Conservation (phyloP, 805 yeast genomes). For the Tetrapisispora namnaoensis region DNA sequence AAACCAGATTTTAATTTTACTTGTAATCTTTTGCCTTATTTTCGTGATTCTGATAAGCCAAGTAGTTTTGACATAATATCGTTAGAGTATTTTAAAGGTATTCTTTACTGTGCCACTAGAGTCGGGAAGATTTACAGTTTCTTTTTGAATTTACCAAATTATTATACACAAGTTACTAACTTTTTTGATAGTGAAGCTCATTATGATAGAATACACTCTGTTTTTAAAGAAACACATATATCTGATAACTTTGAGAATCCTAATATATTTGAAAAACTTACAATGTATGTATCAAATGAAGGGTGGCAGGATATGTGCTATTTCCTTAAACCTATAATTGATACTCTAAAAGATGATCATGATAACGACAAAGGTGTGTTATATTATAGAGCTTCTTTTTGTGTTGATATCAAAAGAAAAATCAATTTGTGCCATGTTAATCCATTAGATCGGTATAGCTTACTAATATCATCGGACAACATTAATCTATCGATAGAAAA, state of each 20-base stretch:
- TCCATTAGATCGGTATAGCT: slow-evolving; percentile 28
- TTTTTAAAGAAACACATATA: background rate
- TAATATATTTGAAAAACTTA: background rate
- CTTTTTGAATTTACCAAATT: slow-evolving; percentile 19
- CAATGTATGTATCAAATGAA: background rate
- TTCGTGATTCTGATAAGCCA: slow-evolving; percentile 3
- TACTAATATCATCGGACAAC: slow-evolving; percentile 64
- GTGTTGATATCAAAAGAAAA: slow-evolving; percentile 11
- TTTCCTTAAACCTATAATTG: background rate
- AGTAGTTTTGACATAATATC: slow-evolving; percentile 13
- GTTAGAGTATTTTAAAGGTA: slow-evolving; percentile 18
- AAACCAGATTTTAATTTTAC: slow-evolving; percentile 14
- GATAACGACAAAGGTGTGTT: background rate
- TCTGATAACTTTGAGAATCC: background rate
- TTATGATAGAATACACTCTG: slow-evolving; percentile 5
- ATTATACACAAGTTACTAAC: slow-evolving; percentile 8
- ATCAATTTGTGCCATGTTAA: slow-evolving; percentile 19
- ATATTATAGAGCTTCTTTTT: slow-evolving; percentile 18
- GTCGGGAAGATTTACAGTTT: slow-evolving; percentile 19
- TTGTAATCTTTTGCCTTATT: slow-evolving; percentile 15
- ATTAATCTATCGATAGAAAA: slow-evolving; percentile 20
- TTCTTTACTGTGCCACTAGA: slow-evolving; percentile 20
- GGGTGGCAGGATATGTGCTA: background rate
- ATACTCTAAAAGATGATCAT: background rate
- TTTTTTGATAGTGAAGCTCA: slow-evolving; percentile 5